phyloP scores from a whole-genome alignment of 352 stramenopile species.

The Globisporangium acanthophoron region DNA sequence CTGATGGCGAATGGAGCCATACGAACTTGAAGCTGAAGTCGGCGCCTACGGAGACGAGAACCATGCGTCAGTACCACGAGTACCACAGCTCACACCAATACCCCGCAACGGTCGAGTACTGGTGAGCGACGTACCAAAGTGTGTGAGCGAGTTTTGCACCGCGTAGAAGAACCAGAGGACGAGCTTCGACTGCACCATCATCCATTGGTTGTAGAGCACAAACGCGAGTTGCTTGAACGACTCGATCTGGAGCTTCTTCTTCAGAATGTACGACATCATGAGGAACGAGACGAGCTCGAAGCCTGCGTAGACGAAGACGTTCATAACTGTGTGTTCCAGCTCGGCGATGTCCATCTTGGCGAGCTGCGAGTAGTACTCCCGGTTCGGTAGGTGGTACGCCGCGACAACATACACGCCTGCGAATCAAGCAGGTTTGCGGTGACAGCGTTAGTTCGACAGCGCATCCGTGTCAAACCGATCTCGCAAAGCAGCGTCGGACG shows the following conservation, averaged over 20 bases:
- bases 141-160: slow-evolving; percentile 18
- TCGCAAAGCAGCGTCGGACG: not conserved
- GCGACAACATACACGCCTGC: slow-evolving; percentile 22
- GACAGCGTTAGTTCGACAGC: too few relatives aligned
- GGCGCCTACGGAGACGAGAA: too few relatives aligned
- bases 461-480: too few relatives aligned
- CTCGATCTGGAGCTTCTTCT: slow-evolving; percentile 21
- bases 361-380: slow-evolving; percentile 25
- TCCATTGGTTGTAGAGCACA: slow-evolving; percentile 20
- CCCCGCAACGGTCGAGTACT: too few relatives aligned
- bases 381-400: slow-evolving; percentile 28
- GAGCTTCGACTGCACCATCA: slow-evolving; percentile 20
- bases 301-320: slow-evolving; percentile 28
- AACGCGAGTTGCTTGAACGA: slow-evolving; percentile 25
- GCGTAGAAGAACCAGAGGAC: slow-evolving; percentile 16
- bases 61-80: too few relatives aligned
- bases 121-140: slow-evolving; percentile 15
- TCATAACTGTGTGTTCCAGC: slow-evolving; percentile 18
- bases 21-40: too few relatives aligned
- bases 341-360: slow-evolving; percentile 9
- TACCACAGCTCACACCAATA: not conserved
- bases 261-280: slow-evolving; percentile 17
- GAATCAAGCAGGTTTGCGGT: not conserved
- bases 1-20: too few relatives aligned
- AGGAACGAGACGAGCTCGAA: slow-evolving; percentile 34